Evolutionary conservation across 768 basidiomycete species (phyloP).

Genomic region (Phanerochaete carnosa): DNA sequence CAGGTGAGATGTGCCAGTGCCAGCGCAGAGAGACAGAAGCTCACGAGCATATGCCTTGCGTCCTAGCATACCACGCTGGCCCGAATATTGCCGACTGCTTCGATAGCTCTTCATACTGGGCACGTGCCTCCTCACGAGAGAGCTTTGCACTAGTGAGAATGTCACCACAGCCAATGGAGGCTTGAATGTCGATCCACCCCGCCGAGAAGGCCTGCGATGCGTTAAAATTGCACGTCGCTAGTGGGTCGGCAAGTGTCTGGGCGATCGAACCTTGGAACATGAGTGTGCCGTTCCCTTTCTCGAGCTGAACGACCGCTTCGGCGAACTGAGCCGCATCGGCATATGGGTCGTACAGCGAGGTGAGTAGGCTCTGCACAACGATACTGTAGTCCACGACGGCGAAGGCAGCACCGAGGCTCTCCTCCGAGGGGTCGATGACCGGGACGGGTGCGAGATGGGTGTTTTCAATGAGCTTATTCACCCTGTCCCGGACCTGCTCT

Average conservation of each 20-base stretch:
- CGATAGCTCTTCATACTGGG: too few species aligned
- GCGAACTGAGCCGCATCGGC: not conserved
- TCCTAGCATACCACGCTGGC: too few species aligned
- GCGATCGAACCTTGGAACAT: not conserved
- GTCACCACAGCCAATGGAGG: too few species aligned
- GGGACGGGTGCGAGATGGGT: not conserved
- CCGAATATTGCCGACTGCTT: too few species aligned
- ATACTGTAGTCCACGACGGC: not conserved
- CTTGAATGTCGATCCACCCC: too few species aligned
- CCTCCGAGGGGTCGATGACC: not conserved
- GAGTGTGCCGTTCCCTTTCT: not conserved
- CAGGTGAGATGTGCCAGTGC: too few species aligned
- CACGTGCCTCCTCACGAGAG: too few species aligned
- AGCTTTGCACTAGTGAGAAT: too few species aligned
- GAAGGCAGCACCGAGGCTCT: not conserved
- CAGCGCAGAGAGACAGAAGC: too few species aligned
- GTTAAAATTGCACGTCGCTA: too few species aligned
- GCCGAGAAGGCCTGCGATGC: too few species aligned
- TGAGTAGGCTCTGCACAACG: not conserved
- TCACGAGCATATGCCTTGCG: too few species aligned
- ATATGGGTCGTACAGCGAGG: not conserved
- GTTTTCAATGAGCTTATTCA: not conserved
- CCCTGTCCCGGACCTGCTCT: slow-evolving; percentile 14
- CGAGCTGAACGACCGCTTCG: not conserved
- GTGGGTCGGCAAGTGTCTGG: not conserved